A percentile compares a stretch with the other conserved stretches of the same genome.
Evolutionary conservation across 2,329 filamentous ascomycete species (phyloP).

Genomic region (Aspergillus quadrilineatus): DNA sequence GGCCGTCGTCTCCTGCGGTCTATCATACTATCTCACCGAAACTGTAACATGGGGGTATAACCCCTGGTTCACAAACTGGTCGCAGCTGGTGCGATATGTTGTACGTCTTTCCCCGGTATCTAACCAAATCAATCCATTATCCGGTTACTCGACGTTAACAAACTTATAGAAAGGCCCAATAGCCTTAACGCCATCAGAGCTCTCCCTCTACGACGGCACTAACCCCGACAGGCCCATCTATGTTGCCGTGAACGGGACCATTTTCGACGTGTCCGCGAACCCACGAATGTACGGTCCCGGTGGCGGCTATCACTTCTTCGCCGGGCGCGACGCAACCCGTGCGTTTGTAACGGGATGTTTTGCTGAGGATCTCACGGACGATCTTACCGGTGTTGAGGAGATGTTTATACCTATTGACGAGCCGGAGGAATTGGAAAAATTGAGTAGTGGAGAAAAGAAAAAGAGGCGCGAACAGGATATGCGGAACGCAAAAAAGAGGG

Average conservation of each 20-base stretch:
- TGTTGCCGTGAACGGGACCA: slow-evolving; percentile 72
- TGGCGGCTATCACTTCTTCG: slow-evolving; percentile 82
- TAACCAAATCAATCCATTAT: neutral
- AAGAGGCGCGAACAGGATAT: slow-evolving; percentile 62
- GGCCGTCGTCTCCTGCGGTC: slow-evolving; percentile 62
- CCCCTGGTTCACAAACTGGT: slow-evolving; percentile 61
- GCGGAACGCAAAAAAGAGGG: slow-evolving; percentile 62
- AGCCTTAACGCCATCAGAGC: slow-evolving; percentile 71
- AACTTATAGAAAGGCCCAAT: slow-evolving; percentile 54
- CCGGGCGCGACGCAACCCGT: slow-evolving; percentile 80
- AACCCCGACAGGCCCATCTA: slow-evolving; percentile 77
- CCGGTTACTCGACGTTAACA: no score
- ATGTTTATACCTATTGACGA: slow-evolving; percentile 75
- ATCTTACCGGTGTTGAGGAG: slow-evolving; percentile 81
- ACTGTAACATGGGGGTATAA: slow-evolving; percentile 67
- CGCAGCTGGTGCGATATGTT: slow-evolving; percentile 59
- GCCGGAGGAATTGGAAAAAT: slow-evolving; percentile 35
- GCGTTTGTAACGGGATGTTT: slow-evolving; percentile 95
- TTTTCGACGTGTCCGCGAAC: slow-evolving; percentile 63
- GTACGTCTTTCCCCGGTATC: slow-evolving; percentile 46
- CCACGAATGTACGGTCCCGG: slow-evolving; percentile 70
- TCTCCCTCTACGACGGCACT: slow-evolving; percentile 73
- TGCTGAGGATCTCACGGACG: slow-evolving; percentile 75
- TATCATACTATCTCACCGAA: slow-evolving; percentile 76
- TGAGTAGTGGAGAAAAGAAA: slow-evolving; percentile 47